Base-by-base conservation (phyloP, 768 basidiomycete genomes). In the Lanmaoa pseudosensibilis region DNA sequence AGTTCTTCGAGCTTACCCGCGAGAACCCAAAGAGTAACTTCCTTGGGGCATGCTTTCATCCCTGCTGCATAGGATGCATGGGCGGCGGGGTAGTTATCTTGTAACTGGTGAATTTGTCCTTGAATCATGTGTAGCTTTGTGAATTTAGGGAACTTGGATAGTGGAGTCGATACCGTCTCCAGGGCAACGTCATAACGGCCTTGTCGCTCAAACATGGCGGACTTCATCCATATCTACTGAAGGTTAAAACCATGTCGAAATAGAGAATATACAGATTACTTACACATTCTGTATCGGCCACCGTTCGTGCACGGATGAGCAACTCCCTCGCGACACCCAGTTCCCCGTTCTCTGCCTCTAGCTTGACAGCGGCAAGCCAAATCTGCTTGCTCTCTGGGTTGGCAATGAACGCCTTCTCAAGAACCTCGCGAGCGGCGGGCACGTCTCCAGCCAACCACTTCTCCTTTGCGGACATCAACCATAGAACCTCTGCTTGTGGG, bases 381-480 rank as follows among this genome's bases (percentile, higher is more conserved):
- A 99, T 98, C 62, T 89, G 87, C 75, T 98, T 96, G 68, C 92
- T 95, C 71, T 98, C 94, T 13, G 94, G 92, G 68, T 98, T 98
- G 52, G 93, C 92, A 50, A 89, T 83, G 78, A 98, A 98, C 0
- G 97, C 94, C 38, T 82, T 82, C 58, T 88, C 92, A 15, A 98
- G 85, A 15, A 96, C 90, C 61, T 87, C 85, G 36, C 94, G 88
- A 2, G 97, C 93, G 18, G 87, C 89, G 2, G 87, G 84, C 15
- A 98, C 92, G 65, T 98, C 92, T 8, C 91, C 92, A 12, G 80
- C 77, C 16, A 93, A 68, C 96, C 96, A 99, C 70, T 93, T 92
- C 76, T 98, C 96, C 74, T 99, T 99, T 4, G 96, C 97, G 48
- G 88, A 83, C 94, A 98, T 98, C 33, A 98, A 81, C 97, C 97